These are phyloP conservation scores for Fomitopsis schrenkii DNA, from an alignment of 1,284 basidiomycete genomes.

Conservation along the genomic window DNA sequence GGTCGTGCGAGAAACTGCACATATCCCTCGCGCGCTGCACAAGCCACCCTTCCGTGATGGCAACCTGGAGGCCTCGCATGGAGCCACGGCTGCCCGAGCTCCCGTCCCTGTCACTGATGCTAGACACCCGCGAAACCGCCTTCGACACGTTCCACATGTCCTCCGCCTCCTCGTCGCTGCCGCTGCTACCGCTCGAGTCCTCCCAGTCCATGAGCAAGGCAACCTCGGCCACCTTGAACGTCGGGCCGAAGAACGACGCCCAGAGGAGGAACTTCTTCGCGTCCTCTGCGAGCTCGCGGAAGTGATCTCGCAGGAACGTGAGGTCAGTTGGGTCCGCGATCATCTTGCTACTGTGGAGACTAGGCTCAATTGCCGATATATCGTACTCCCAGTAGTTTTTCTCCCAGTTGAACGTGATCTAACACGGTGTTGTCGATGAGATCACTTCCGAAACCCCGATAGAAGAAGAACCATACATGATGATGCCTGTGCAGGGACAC, in stretches of 20 bases:
- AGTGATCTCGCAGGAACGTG: constrained; percentile 54
- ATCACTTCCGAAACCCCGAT: background rate
- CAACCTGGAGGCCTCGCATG: constrained; percentile 62
- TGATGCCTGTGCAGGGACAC: constrained; percentile 55
- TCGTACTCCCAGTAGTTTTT: constrained; percentile 62
- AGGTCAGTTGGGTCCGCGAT: constrained; percentile 55
- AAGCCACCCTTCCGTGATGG: constrained; percentile 67
- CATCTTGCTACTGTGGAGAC: constrained; percentile 44
- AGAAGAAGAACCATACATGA: constrained; percentile 34
- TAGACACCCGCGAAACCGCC: constrained; percentile 43
- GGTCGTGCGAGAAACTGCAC: constrained; percentile 70
- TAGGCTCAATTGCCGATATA: constrained; percentile 50
- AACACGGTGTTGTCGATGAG: constrained; percentile 1
- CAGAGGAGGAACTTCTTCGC: constrained; percentile 61
- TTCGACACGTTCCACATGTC: constrained; percentile 49
- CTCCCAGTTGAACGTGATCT: constrained; percentile 61
- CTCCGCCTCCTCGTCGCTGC: constrained; percentile 52
- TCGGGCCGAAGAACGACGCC: constrained; percentile 69
- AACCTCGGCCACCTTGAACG: constrained; percentile 71
- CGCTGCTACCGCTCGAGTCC: constrained; percentile 42
- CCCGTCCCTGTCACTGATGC: constrained; percentile 34
- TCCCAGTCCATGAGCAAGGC: constrained; percentile 70
- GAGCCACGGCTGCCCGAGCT: constrained; percentile 45
- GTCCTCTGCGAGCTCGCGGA: constrained; percentile 59
- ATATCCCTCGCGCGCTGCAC: constrained; percentile 67